Percentiles rank a stretch among this genome's conserved stretches.
Evolutionary conservation across 345 rosid genomes (phyloP).

Genomic region (Arabidopsis suecica): DNA sequence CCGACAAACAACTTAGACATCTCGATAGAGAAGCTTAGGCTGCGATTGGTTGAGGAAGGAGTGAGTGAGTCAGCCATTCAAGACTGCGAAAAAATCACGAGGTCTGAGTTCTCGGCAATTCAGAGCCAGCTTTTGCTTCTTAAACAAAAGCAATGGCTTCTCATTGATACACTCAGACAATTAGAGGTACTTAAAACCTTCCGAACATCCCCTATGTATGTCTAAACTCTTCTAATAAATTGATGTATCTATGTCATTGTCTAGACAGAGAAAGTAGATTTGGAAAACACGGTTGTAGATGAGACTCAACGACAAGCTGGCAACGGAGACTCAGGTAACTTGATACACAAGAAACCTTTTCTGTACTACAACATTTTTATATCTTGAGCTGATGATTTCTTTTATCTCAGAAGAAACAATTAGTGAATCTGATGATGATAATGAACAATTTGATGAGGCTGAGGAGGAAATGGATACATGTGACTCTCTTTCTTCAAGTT

Average conservation of each 20-base stretch:
- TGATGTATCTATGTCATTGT: conserved; percentile 28
- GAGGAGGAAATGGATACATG: conserved; percentile 97
- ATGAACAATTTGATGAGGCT: conserved; percentile 80
- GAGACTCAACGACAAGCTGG: conserved; percentile 86
- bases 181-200: conserved; percentile 66
- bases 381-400: neutral
- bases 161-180: conserved; percentile 80
- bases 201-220: neutral
- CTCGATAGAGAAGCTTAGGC: conserved; percentile 82
- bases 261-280: conserved; percentile 97
- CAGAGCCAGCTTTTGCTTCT: conserved; percentile 74
- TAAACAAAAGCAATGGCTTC: conserved; percentile 88
- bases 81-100: conserved; percentile 88
- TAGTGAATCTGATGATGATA: conserved; percentile 82
- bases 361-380: neutral
- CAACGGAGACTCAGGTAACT: conserved; percentile 53
- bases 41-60: conserved; percentile 70
- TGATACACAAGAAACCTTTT: conserved; percentile 21
- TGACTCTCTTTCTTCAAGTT: conserved; percentile 87
- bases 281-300: conserved; percentile 91
- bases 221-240: neutral
- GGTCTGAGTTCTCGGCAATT: conserved; percentile 64
- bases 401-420: conserved; percentile 65
- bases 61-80: conserved; percentile 71
- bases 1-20: conserved; percentile 56